Percentiles rank a stretch among this genome's conserved stretches.
Conservation (phyloP, 169 alveolate species). For the Plasmodium vivax region DNA sequence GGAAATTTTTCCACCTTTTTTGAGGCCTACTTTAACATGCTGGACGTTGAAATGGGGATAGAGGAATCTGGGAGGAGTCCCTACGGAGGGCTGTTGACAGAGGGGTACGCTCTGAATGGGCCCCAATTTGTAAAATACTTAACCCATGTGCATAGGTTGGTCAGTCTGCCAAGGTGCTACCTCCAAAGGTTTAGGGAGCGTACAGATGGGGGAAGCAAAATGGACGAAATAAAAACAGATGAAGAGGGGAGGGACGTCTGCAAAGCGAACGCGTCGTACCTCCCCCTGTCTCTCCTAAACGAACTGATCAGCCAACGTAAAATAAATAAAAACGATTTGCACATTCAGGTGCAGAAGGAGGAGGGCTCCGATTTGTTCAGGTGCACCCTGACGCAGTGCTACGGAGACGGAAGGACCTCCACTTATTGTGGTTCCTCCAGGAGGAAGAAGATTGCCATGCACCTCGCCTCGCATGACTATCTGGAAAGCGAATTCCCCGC, state of each 20-base stretch:
- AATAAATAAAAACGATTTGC: constrained; percentile 3
- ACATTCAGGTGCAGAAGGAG: background rate
- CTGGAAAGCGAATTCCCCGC: constrained; percentile 29
- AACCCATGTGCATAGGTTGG: constrained; percentile 13
- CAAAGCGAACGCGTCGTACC: background rate
- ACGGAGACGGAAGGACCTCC: background rate
- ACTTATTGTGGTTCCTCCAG: constrained; percentile 17
- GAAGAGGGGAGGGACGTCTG: background rate
- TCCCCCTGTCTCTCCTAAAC: constrained; percentile 36
- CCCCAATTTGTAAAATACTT: constrained; percentile 27
- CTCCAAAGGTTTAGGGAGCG: background rate
- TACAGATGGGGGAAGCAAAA: background rate
- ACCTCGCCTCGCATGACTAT: constrained; percentile 21
- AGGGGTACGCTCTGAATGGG: constrained; percentile 7
- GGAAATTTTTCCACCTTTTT: constrained; percentile 74
- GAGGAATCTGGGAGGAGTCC: background rate
- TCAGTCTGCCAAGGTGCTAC: constrained; percentile 12
- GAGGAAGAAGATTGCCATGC: constrained; percentile 58
- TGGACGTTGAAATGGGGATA: background rate
- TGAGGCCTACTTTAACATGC: constrained; percentile 77
- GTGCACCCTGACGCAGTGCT: constrained; percentile 29
- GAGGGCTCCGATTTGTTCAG: background rate
- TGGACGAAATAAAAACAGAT: background rate
- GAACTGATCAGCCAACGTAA: constrained; percentile 35
- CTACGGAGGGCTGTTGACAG: constrained; percentile 33